A percentile compares a stretch with the other conserved stretches of the same genome.
These are phyloP conservation scores for Fonsecaea erecta DNA, from an alignment of 2,329 filamentous ascomycete genomes.

Conservation along the genomic window DNA sequence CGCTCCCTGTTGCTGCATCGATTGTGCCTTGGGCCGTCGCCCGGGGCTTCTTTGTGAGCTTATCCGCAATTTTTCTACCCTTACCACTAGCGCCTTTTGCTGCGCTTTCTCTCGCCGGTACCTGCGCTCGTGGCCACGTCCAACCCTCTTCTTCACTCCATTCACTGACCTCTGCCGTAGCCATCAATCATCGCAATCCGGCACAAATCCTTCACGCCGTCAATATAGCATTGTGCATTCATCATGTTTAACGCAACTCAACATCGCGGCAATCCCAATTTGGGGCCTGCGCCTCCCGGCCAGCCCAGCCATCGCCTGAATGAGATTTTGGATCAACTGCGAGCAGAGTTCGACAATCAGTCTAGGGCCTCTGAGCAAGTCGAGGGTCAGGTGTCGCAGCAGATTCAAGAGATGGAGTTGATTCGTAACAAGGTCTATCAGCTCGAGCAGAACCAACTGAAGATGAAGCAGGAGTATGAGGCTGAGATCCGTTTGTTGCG, in stretches of 20 bases:
- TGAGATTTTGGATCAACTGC: slow-evolving; percentile 89
- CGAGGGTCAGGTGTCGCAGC: slow-evolving; percentile 91
- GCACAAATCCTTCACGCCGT: neutral
- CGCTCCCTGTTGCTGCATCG: neutral
- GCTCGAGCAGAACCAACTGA: slow-evolving; percentile 86
- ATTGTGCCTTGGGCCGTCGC: slow-evolving; percentile 1
- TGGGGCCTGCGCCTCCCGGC: slow-evolving; percentile 52
- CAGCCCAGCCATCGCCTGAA: slow-evolving; percentile 73
- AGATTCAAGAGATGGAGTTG: slow-evolving; percentile 93
- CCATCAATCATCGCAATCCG: neutral
- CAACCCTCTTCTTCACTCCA: slow-evolving; percentile 6
- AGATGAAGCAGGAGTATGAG: slow-evolving; percentile 92
- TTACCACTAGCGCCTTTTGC: slow-evolving; percentile 35
- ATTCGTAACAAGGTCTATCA: slow-evolving; percentile 91
- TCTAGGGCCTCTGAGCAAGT: slow-evolving; percentile 80
- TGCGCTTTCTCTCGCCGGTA: slow-evolving; percentile 21
- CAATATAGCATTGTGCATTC: slow-evolving; percentile 8
- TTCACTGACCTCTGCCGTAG: slow-evolving; percentile 3
- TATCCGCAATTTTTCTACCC: slow-evolving; percentile 34
- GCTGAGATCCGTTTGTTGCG: slow-evolving; percentile 84
- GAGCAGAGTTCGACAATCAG: slow-evolving; percentile 87
- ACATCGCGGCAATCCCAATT: slow-evolving; percentile 37
- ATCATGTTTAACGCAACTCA: slow-evolving; percentile 38
- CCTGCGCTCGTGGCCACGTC: slow-evolving; percentile 24
- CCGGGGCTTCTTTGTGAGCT: slow-evolving; percentile 16